Percentiles rank a stretch among this genome's conserved stretches.
Conservation (phyloP, 805 yeast genomes). For the Diddensiella santjacobensis region DNA sequence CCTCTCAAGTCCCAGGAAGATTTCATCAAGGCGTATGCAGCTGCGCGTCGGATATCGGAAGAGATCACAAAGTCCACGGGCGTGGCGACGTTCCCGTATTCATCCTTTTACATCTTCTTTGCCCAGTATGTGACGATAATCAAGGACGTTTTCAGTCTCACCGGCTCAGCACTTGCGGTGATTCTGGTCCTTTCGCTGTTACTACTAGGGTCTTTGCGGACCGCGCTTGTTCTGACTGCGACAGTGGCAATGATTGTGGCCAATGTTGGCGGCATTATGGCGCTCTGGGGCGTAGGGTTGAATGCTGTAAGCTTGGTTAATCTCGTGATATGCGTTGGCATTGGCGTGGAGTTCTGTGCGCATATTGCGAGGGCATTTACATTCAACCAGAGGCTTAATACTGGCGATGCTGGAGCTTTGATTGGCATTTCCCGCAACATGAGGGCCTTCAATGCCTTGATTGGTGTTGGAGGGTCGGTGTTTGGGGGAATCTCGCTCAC, state of each 20-base stretch:
- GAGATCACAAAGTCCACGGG: constrained; percentile 42
- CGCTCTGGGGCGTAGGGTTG: constrained; percentile 65
- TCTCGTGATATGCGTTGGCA: constrained; percentile 84
- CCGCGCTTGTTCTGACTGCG: constrained; percentile 52
- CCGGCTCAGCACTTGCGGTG: constrained; percentile 46
- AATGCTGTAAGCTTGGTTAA: constrained; percentile 91
- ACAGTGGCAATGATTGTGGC: constrained; percentile 63
- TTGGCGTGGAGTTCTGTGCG: constrained; percentile 89
- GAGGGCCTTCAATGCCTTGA: constrained; percentile 54
- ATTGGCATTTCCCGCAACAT: constrained; percentile 31
- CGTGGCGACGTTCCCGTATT: constrained; percentile 75
- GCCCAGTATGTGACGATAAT: constrained; percentile 78
- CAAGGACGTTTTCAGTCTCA: constrained; percentile 50
- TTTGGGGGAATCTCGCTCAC: constrained; percentile 88
- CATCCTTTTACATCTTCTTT: constrained; percentile 89
- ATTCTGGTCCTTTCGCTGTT: constrained; percentile 52
- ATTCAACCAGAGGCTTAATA: constrained; percentile 28
- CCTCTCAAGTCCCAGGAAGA: constrained; percentile 82
- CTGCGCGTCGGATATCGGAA: constrained; percentile 61
- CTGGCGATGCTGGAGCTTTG: constrained; percentile 24
- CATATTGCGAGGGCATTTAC: constrained; percentile 82
- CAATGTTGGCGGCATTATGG: constrained; percentile 79
- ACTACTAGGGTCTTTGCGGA: constrained; percentile 62
- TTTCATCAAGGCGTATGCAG: constrained; percentile 73
- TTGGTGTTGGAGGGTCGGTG: constrained; percentile 84